phyloP scores from a whole-genome alignment of 1,284 basidiomycete genomes.

The Phellinidium pouzarii region DNA sequence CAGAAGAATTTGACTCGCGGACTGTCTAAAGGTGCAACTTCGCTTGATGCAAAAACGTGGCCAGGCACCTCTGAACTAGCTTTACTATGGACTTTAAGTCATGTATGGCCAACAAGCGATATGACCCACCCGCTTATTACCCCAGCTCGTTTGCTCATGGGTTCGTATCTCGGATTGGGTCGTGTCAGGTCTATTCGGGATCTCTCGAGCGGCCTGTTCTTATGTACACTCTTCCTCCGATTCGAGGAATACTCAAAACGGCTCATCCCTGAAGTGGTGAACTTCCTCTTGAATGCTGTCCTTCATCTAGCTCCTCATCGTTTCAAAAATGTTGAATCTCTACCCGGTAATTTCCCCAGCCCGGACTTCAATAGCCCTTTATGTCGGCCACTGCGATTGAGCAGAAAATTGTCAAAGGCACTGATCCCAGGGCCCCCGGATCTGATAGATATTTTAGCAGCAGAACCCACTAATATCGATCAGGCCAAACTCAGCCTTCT shows the following conservation, averaged over 20 bases:
- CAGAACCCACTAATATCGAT: constrained; percentile 33
- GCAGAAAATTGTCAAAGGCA: constrained; percentile 35
- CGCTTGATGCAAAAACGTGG: constrained; percentile 74
- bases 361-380: constrained; percentile 59
- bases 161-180: constrained; percentile 83
- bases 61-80: constrained; percentile 81
- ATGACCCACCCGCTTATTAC: constrained; percentile 86
- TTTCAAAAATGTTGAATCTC: constrained; percentile 38
- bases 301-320: constrained; percentile 67
- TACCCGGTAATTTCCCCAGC: constrained; percentile 66
- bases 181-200: constrained; percentile 74
- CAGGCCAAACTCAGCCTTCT: constrained; percentile 67
- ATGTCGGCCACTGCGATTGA: constrained; percentile 36
- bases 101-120: constrained; percentile 92
- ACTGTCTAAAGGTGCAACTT: constrained; percentile 66
- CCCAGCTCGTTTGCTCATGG: constrained; percentile 83
- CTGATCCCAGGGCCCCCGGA: constrained; percentile 39
- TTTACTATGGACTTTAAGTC: constrained; percentile 75
- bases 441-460: constrained; percentile 37
- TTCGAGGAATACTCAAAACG: constrained; percentile 85
- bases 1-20: constrained; percentile 91
- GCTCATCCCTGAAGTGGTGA: constrained; percentile 85
- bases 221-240: constrained; percentile 78
- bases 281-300: constrained; percentile 69
- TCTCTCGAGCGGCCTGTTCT: constrained; percentile 81